Percentiles rank a stretch among this genome's conserved stretches.
Conservation (phyloP, 192 early-diverging fungal genomes). For the Backusella australiensis region DNA sequence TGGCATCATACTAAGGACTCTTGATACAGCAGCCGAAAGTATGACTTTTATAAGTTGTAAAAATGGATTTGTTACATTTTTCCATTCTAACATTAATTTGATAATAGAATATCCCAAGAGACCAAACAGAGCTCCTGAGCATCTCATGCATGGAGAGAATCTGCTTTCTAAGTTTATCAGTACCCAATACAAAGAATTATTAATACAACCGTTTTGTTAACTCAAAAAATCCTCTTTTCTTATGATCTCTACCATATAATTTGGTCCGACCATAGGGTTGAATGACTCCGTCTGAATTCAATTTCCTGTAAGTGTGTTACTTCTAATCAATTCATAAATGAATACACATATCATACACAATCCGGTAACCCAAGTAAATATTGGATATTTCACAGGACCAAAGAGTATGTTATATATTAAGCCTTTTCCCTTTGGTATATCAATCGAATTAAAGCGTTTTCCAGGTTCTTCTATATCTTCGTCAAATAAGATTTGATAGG, state of each 20-base stretch:
- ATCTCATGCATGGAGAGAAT: conserved; percentile 83
- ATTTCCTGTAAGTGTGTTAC: conserved; percentile 53
- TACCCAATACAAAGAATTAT: conserved; percentile 18
- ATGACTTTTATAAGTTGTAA: conserved; percentile 69
- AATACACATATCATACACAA: conserved; percentile 43
- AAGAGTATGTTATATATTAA: not conserved
- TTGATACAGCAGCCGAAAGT: conserved; percentile 59
- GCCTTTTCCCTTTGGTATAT: not conserved
- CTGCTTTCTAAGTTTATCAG: conserved; percentile 72
- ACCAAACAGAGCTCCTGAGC: conserved; percentile 61
- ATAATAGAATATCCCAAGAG: conserved; percentile 74
- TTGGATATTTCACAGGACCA: conserved; percentile 30
- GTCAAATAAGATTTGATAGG: not conserved
- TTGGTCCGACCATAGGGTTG: conserved; percentile 82
- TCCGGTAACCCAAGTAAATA: conserved; percentile 48
- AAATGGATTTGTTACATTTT: conserved; percentile 58
- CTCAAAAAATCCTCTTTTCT: not conserved
- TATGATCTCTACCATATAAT: conserved; percentile 37
- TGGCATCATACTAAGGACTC: conserved; percentile 72
- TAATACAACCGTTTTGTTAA: not conserved
- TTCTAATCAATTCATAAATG: conserved; percentile 54
- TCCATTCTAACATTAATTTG: conserved; percentile 80
- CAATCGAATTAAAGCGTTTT: not conserved
- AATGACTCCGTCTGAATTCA: conserved; percentile 68
- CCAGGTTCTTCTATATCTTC: not conserved